Percentiles rank a stretch among this genome's conserved stretches.
Evolutionary conservation across 1,284 basidiomycete species (phyloP).

Genomic region (Cryptococcus amylolentus): DNA sequence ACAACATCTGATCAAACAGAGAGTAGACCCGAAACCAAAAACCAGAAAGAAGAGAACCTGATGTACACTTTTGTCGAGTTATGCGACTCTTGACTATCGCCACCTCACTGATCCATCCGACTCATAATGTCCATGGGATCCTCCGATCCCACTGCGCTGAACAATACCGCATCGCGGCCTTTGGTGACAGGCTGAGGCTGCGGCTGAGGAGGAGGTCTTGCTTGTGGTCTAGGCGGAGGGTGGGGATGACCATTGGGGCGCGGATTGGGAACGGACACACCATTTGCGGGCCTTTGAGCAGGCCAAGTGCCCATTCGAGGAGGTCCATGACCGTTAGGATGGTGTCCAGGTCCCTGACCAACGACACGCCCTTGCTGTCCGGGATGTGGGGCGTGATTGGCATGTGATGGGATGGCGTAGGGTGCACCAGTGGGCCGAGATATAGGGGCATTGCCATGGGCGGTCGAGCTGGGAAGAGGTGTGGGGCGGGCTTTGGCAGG

Average conservation of each 20-base stretch:
- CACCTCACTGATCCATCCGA: slow-evolving; percentile 14
- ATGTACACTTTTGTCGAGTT: neutral
- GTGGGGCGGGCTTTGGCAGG: slow-evolving; percentile 1
- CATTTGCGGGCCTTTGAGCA: neutral
- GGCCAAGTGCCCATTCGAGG: slow-evolving; percentile 30
- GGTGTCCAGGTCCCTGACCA: slow-evolving; percentile 1
- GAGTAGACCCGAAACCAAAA: neutral
- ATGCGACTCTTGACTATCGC: neutral
- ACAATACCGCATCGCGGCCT: slow-evolving; percentile 42
- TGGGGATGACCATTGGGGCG: neutral
- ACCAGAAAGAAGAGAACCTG: neutral
- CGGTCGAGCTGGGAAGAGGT: slow-evolving; percentile 1
- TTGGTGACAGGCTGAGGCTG: slow-evolving; percentile 29
- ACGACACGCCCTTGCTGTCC: slow-evolving; percentile 15
- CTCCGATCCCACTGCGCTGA: slow-evolving; percentile 19
- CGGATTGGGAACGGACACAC: neutral
- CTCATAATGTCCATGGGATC: slow-evolving; percentile 20
- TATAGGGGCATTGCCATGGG: neutral
- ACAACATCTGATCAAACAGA: too few species aligned
- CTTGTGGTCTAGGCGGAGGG: neutral
- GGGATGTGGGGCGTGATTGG: slow-evolving; percentile 1
- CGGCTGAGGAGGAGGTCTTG: neutral
- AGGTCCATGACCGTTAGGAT: slow-evolving; percentile 8
- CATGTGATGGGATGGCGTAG: slow-evolving; percentile 28
- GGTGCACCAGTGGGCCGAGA: slow-evolving; percentile 19